These are phyloP conservation scores for Trametes cinnabarina DNA, from an alignment of 768 basidiomycete species.

Conservation along the genomic window DNA sequence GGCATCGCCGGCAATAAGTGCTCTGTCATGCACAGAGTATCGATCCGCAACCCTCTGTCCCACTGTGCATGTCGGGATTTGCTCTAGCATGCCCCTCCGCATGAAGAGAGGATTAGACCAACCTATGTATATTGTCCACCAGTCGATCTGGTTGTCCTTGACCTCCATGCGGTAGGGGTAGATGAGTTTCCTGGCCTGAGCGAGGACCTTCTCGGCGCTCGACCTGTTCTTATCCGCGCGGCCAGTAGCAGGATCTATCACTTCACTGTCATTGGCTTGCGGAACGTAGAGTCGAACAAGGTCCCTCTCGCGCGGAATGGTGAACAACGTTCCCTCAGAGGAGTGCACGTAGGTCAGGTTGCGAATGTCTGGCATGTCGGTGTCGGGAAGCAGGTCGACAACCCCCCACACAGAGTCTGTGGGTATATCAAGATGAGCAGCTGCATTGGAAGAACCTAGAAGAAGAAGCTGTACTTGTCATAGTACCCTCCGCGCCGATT, in stretches of 20 bases:
- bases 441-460: conserved; percentile 19
- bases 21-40: conserved; percentile 44
- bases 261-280: conserved; percentile 39
- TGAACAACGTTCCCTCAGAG: conserved; percentile 44
- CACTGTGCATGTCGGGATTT: conserved; percentile 31
- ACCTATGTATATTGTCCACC: conserved; percentile 55
- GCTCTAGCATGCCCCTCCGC: neutral
- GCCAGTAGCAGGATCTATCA: conserved; percentile 36
- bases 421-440: neutral
- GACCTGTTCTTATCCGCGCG: conserved; percentile 41
- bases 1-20: conserved; percentile 57
- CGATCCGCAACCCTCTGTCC: conserved; percentile 53
- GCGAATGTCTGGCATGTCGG: conserved; percentile 55
- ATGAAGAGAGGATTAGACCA: conserved; percentile 8
- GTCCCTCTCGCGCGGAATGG: conserved; percentile 51
- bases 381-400: conserved; percentile 51
- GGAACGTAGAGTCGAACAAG: conserved; percentile 52
- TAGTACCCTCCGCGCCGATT: conserved; percentile 76
- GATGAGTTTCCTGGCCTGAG: conserved; percentile 41
- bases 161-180: conserved; percentile 38
- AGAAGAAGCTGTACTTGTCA: conserved; percentile 44
- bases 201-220: conserved; percentile 40
- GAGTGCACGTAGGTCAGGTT: conserved; percentile 50
- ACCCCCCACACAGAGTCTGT: conserved; percentile 82
- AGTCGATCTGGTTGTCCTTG: conserved; percentile 35